A percentile compares a stretch with the other conserved stretches of the same genome.
Evolutionary conservation across 176 grass and related monocot genomes (phyloP).

Genomic region (Paspalum notatum): DNA sequence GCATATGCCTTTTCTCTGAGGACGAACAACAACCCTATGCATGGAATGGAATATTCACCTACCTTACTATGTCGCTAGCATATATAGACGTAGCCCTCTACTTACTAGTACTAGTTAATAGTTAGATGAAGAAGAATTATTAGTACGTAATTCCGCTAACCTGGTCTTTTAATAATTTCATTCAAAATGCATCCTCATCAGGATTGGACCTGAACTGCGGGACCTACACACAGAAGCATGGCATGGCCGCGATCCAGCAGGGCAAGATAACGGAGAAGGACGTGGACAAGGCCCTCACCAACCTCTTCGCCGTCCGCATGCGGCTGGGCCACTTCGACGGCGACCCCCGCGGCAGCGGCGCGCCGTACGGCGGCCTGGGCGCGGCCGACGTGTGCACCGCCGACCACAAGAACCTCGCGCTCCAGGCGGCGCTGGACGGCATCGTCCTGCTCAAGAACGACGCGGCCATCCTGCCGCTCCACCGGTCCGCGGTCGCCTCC

Average conservation of each 20-base stretch:
- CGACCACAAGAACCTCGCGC: slow-evolving; percentile 55
- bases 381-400: slow-evolving; percentile 52
- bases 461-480: slow-evolving; percentile 46
- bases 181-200: slow-evolving; percentile 39
- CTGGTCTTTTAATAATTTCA: not conserved
- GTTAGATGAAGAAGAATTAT: no score
- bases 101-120: no score
- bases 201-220: slow-evolving; percentile 83
- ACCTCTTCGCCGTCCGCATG: slow-evolving; percentile 71
- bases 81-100: no score
- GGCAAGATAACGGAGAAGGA: slow-evolving; percentile 57
- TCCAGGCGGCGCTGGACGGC: slow-evolving; percentile 67
- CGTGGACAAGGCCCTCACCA: slow-evolving; percentile 57
- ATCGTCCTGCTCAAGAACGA: slow-evolving; percentile 86
- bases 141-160: not conserved
- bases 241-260: slow-evolving; percentile 47
- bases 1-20: not conserved
- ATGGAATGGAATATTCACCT: no score
- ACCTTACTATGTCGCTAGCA: no score
- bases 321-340: slow-evolving; percentile 78
- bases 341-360: slow-evolving; percentile 33
- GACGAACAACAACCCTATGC: no score
- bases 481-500: not conserved
- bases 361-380: slow-evolving; percentile 47
- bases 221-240: slow-evolving; percentile 50